These are phyloP conservation scores for Pythium sukuiense DNA, from an alignment of 352 stramenopile genomes.

Conservation along the genomic window DNA sequence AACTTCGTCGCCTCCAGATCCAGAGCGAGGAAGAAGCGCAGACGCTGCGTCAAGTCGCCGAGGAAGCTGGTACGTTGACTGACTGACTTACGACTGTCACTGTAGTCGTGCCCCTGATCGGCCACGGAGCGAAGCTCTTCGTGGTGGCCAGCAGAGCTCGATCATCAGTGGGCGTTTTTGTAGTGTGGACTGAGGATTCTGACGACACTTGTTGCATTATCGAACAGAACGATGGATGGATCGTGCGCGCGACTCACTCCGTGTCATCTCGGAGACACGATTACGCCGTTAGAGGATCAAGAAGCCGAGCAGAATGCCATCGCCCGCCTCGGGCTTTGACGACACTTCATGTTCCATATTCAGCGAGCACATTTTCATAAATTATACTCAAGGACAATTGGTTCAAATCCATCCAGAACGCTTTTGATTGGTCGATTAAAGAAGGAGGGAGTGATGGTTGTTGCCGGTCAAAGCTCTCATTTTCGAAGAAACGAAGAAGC, in stretches of 20 bases:
- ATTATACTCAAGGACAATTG: background rate
- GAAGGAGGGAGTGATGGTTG: background rate
- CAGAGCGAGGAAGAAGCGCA: conserved; percentile 84
- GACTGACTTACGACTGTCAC: background rate
- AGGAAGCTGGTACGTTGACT: conserved; percentile 62
- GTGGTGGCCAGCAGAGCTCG: background rate
- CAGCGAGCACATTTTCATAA: background rate
- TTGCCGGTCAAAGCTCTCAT: background rate
- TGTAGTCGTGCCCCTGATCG: background rate
- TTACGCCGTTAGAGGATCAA: conserved; percentile 43
- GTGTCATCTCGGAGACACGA: conserved; percentile 80
- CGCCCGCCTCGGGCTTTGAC: no score
- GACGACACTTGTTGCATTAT: conserved; percentile 5
- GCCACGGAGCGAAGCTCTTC: background rate
- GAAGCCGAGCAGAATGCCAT: background rate
- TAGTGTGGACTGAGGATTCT: no score
- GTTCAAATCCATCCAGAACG: background rate
- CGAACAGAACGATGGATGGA: conserved; percentile 77
- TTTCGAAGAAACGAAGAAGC: conserved; percentile 10
- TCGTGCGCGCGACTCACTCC: conserved; percentile 74
- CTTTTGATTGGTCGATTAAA: conserved; percentile 14
- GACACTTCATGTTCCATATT: background rate
- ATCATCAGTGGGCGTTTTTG: no score
- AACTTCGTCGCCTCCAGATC: conserved; percentile 75
- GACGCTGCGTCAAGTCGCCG: conserved; percentile 76